These are phyloP conservation scores for Trichosporon inkin DNA, from an alignment of 1,284 basidiomycete species.

Conservation along the genomic window DNA sequence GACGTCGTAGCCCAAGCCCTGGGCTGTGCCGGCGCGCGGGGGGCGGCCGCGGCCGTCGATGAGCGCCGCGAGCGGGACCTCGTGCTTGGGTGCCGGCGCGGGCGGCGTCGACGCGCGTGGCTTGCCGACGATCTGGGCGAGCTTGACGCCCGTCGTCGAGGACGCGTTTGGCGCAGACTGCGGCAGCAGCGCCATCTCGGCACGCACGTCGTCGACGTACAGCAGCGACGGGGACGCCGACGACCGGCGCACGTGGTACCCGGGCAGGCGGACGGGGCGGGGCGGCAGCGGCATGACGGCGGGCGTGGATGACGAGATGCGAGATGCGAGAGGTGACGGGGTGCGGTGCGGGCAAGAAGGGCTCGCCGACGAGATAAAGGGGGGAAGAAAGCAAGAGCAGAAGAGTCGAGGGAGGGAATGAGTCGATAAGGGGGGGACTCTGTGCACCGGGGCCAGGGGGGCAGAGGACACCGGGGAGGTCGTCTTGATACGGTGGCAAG, in stretches of 20 bases:
- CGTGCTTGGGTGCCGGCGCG: not conserved
- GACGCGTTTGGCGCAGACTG: not conserved
- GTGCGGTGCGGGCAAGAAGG: not conserved
- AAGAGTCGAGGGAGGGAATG: not conserved
- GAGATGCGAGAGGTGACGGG: not conserved
- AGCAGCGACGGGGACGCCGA: conserved; percentile 25
- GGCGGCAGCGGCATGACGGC: conserved; percentile 38
- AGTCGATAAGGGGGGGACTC: not conserved
- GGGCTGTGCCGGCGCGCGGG: conserved; percentile 40
- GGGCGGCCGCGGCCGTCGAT: conserved; percentile 37
- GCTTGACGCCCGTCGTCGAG: not conserved
- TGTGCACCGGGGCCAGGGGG: not conserved
- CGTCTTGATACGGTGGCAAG: not conserved
- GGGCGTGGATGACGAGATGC: not conserved
- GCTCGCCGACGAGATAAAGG: not conserved
- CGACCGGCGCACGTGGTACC: conserved; percentile 15
- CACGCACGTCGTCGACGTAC: conserved; percentile 32
- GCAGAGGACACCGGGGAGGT: not conserved
- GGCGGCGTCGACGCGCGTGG: not conserved
- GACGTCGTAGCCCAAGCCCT: conserved; percentile 43
- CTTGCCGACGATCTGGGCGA: not conserved
- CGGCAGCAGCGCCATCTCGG: conserved; percentile 34
- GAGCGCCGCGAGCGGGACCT: conserved; percentile 22
- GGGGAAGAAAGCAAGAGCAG: not conserved
- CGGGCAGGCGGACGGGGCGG: conserved; percentile 31